Base-by-base conservation (phyloP, 1,284 basidiomycete species). In the Phylloporus sp. region DNA sequence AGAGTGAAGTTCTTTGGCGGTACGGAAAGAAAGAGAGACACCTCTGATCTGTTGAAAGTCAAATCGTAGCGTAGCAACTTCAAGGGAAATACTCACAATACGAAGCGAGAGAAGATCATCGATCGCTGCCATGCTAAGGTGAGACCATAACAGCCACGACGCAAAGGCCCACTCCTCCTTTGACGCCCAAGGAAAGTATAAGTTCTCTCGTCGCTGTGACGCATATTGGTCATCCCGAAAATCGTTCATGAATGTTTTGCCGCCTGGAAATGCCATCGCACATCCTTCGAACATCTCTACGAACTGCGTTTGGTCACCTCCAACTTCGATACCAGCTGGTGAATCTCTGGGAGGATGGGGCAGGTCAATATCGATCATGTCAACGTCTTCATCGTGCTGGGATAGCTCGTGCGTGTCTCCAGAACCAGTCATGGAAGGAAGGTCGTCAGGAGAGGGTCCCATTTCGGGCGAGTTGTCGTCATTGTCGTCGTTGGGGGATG, bases 181-280 rank as follows among this genome's bases (percentile, higher is more conserved):
- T 5, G 27, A 60, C 3, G 47, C 64, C 37, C 37, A 65, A 23
- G 47, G 64, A 23, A 25, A 65, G 49, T 55, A 60, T 12, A 49
- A 5, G 29, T 60, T 60, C 17, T 60, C 60, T n/a, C 29, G 19
- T 35, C 32, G 32, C 23, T 29, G 60, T 11, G 5, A 17, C 29
- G n/a, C 25, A 27, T 65, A 66, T 25, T 65, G 39, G 53, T 66
- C 57, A 17, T 43, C 32, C 39, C 32, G 19, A 32, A 67, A 65
- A 15, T n/a, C n/a, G n/a, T 27, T 29, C 63, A 65, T 60, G 14
- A 66, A 65, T 4, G 66, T 66, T 23, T 52, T 57, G 8, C 62
- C 37, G 25, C 63, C 47, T 1, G 63, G 63, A 25, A 63, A 64
- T 17, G 29, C 19, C 55, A 29, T n/a, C 6, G 17, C 52, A 19